Conservation (phyloP, 257 asterid species). For the Scutellaria baicalensis region DNA sequence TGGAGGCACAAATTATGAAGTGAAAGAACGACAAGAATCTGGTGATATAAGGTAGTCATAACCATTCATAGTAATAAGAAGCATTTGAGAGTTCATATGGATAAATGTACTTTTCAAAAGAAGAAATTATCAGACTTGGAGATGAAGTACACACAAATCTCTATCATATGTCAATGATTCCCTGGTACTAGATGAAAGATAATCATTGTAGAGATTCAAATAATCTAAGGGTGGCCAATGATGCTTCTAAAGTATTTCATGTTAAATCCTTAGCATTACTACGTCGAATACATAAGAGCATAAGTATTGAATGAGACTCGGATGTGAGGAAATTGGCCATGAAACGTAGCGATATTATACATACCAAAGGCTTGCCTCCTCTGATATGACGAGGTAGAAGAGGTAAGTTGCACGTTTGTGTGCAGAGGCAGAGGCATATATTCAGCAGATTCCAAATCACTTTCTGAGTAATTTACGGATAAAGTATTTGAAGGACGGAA, state of each 20-base stretch:
- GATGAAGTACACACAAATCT: no score
- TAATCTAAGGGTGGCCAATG: not conserved
- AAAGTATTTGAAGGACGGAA: conserved; percentile 18
- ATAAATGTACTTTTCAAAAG: not conserved
- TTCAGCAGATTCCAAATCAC: conserved; percentile 69
- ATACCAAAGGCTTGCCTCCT: conserved; percentile 88
- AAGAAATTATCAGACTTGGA: no score
- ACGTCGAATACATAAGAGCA: not conserved
- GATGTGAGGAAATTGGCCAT: not conserved
- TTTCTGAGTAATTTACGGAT: conserved; percentile 48
- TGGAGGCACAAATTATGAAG: not conserved
- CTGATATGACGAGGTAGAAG: conserved; percentile 63
- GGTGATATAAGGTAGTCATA: not conserved
- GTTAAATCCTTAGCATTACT: not conserved
- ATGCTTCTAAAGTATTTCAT: not conserved
- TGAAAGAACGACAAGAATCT: not conserved
- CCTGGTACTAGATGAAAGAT: no score
- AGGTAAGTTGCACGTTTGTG: conserved; percentile 26
- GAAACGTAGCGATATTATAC: conserved; percentile 8
- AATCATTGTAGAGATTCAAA: not conserved
- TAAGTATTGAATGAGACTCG: not conserved
- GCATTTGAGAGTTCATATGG: not conserved
- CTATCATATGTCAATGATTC: no score
- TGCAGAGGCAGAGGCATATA: conserved; percentile 35
- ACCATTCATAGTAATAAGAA: no score